A percentile compares a stretch with the other conserved stretches of the same genome.
phyloP scores from a whole-genome alignment of 2,329 filamentous ascomycete species.

The Fusarium nurragi region DNA sequence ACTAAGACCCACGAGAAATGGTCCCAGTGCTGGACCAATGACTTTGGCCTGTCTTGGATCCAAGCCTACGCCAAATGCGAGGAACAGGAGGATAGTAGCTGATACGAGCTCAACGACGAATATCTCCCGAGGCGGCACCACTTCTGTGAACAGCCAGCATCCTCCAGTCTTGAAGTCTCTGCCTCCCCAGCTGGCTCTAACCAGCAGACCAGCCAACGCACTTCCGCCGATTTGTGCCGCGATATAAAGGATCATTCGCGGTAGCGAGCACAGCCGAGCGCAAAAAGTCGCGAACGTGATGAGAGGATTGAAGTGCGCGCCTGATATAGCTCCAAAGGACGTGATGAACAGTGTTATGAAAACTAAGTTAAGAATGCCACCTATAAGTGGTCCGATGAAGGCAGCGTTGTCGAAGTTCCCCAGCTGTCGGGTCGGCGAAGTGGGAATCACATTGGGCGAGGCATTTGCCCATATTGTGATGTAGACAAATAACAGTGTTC shows the following conservation, averaged over 20 bases:
- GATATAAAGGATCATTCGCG: conserved; percentile 60
- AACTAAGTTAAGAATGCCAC: conserved; percentile 45
- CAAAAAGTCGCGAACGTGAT: conserved; percentile 65
- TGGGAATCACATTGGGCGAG: conserved; percentile 23
- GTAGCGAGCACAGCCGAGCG: conserved; percentile 59
- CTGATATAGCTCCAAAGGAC: conserved; percentile 58
- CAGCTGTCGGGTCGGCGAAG: conserved; percentile 14
- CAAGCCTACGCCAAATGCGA: conserved; percentile 63
- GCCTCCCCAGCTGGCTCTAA: conserved; percentile 45
- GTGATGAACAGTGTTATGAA: conserved; percentile 60
- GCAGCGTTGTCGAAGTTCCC: conserved; percentile 41
- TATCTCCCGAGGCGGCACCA: conserved; percentile 43
- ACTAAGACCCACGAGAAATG: conserved; percentile 58
- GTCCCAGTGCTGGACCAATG: conserved; percentile 60
- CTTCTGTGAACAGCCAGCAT: conserved; percentile 42
- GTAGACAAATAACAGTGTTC: conserved; percentile 36
- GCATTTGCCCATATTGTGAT: conserved; percentile 33
- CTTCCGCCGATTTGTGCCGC: conserved; percentile 58
- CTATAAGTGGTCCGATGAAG: conserved; percentile 46
- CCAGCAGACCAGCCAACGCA: conserved; percentile 43
- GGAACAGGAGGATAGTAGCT: conserved; percentile 57
- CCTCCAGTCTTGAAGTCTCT: conserved; percentile 45
- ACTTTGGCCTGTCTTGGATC: conserved; percentile 61
- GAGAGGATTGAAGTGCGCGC: conserved; percentile 63
- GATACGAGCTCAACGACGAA: conserved; percentile 61